phyloP scores from a whole-genome alignment of 73 alveolate species.

The Paramecium primaurelia region DNA sequence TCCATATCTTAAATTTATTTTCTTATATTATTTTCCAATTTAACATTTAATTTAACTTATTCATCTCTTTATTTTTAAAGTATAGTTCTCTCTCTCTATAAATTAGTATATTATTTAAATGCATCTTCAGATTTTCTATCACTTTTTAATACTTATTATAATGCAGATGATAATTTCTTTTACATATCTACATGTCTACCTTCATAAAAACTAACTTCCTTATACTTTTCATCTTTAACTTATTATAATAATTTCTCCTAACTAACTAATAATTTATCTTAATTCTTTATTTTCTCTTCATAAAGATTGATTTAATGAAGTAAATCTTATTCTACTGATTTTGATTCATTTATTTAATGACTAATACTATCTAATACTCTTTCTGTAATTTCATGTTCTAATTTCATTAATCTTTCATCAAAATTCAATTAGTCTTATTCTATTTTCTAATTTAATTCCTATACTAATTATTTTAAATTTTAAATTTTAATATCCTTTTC shows the following conservation, averaged over 20 bases:
- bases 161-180: conserved; percentile 16
- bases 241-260: conserved; percentile 6
- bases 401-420: conserved; percentile 33
- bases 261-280: not conserved
- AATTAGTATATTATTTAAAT: not conserved
- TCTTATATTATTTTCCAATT: not conserved
- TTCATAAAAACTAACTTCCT: not conserved
- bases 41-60: not conserved
- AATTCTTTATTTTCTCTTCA: not conserved
- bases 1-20: not conserved
- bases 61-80: not conserved
- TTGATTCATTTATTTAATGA: conserved; percentile 16
- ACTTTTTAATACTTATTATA: conserved; percentile 2
- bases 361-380: not conserved
- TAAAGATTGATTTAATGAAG: conserved; percentile 6
- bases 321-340: not conserved
- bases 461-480: not conserved
- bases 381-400: conserved; percentile 37
- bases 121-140: conserved; percentile 36
- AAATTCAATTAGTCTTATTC: conserved; percentile 23
- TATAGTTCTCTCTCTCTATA: not conserved
- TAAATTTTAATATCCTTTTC: conserved; percentile 26
- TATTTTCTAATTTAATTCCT: conserved; percentile 17
- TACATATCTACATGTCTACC: not conserved
- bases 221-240: not conserved